Conservation (phyloP, 768 basidiomycete genomes). For the Lactarius trivialis region DNA sequence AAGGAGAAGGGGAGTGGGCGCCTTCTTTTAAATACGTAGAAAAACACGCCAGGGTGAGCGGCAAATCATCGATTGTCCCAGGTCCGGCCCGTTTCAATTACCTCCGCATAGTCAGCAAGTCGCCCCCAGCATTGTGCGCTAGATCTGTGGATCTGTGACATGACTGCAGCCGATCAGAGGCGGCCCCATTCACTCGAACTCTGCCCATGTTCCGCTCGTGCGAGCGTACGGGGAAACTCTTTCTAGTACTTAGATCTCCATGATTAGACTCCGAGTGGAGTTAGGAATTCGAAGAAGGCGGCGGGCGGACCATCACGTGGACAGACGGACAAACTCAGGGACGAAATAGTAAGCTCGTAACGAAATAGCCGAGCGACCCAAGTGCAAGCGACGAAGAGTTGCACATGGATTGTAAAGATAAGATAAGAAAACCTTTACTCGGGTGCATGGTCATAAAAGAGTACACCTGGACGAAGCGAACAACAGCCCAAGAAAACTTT, state of each 20-base stretch:
- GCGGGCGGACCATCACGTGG: background rate
- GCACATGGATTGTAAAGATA: background rate
- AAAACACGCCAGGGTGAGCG: background rate
- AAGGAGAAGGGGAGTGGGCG: background rate
- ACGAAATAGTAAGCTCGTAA: no score
- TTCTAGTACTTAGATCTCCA: background rate
- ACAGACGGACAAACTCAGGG: background rate
- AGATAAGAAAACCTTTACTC: background rate
- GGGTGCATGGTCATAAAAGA: background rate
- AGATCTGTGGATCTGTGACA: background rate
- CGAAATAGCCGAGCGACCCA: background rate
- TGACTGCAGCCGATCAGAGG: background rate
- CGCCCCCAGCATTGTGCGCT: background rate
- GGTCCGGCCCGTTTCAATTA: background rate
- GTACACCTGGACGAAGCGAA: constrained; percentile 1
- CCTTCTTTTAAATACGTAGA: background rate
- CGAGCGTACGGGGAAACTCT: background rate
- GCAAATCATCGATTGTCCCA: background rate
- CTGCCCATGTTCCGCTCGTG: background rate
- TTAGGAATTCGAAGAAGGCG: background rate
- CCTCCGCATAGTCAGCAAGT: background rate
- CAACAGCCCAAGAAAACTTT: background rate
- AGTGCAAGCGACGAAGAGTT: background rate
- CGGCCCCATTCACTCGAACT: background rate
- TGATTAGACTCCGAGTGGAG: background rate